A percentile compares a stretch with the other conserved stretches of the same genome.
Evolutionary conservation across 1,139 yeast species (phyloP).

Genomic region (Hyphopichia fennica): DNA sequence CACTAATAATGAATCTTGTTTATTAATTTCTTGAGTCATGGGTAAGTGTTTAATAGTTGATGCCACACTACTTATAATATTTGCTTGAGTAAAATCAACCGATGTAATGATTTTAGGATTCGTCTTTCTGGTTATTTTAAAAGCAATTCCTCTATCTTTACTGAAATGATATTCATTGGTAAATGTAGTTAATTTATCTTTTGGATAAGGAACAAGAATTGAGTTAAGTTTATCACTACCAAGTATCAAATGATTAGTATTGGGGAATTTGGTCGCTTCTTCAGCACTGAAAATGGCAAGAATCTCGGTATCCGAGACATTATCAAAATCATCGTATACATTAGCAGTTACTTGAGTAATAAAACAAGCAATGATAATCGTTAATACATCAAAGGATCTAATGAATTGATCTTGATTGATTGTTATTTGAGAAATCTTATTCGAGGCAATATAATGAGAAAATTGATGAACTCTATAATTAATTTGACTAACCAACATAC

Average conservation of each 20-base stretch:
- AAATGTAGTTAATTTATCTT: conserved; percentile 11
- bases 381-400: conserved; percentile 17
- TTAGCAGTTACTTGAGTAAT: conserved; percentile 24
- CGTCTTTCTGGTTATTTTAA: conserved; percentile 22
- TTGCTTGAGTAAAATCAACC: conserved; percentile 55
- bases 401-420: conserved; percentile 18
- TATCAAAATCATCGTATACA: conserved; percentile 16
- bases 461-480: conserved; percentile 24
- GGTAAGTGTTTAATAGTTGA: conserved; percentile 64
- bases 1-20: conserved; percentile 45
- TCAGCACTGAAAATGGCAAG: background rate
- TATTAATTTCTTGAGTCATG: conserved; percentile 34
- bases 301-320: conserved; percentile 8
- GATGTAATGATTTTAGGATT: conserved; percentile 22
- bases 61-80: conserved; percentile 63
- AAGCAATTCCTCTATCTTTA: conserved; percentile 42
- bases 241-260: background rate
- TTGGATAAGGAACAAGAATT: background rate
- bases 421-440: conserved; percentile 15
- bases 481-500: conserved; percentile 18
- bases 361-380: conserved; percentile 29
- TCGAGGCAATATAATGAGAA: conserved; percentile 12
- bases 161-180: conserved; percentile 29
- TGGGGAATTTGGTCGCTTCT: conserved; percentile 2
- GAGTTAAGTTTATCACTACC: background rate